Evolutionary conservation across 805 yeast species (phyloP), one percentile per base, ranked within the genome.

Genomic region (Candida endomychidarum): DNA sequence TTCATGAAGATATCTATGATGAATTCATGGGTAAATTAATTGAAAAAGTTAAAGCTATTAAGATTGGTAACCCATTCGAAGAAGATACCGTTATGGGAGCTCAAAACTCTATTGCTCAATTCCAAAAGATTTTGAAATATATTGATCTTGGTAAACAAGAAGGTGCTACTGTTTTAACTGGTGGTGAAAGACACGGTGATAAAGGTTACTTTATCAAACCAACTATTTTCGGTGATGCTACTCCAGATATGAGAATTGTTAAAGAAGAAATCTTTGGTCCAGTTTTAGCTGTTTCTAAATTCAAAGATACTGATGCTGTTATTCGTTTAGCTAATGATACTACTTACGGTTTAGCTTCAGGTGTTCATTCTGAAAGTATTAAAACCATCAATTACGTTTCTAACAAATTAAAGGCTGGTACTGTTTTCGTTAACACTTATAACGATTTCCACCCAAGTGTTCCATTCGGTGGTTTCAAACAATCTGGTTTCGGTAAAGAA

Each of bases 201-300:
- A 83, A 80, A 65, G 91, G 90, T 53, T 82, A 65, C 70, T 84
- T 77, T 52, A 57, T 84, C 48, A 74, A 74, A 60, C 96, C 97
- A 62, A 89, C 97, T 28, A 76, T 90, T 55, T 86, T 89, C 60
- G 82, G 86, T 50, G 88, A 86, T 57, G 96, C 87, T 48, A 72
- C 72, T 16, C 84, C 81, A 60, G 71, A 80, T 58, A 81, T 80
- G 83, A 70, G 73, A 51, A 80, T 90, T 61, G 88, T 86, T 52
- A 77, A 74, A 62, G 96, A 89, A 62, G 97, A 89, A 75, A 86
- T 89, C 61, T 89, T 90, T 54, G 98, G 98, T 42, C 98, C 98
- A 26, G 93, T 90, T 43, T 91, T 86, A 45, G 80, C 89, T 16
- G 78, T 87, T 44, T 72, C 85, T 54, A 88, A 87, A 72, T 90